Base-by-base conservation (phyloP, 305 asterid genomes). In the Ilex paraguariensis region DNA sequence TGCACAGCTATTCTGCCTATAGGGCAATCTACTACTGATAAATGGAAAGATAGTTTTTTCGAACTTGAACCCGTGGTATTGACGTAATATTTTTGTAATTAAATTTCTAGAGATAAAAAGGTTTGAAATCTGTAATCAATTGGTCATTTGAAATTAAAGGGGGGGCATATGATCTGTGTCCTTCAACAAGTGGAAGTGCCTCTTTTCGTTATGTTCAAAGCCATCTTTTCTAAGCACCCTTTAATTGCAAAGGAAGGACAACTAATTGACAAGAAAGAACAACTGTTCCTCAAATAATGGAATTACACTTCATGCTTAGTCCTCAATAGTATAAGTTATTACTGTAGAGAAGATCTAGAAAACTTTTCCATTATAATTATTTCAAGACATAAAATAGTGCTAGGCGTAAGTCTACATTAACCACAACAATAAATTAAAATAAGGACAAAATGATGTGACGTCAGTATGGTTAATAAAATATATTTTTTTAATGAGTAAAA, bases 241-340 rank as follows among this genome's bases (percentile, higher is more conserved):
- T 44, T 31, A 59, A 61, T 48, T 62, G 63, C 60, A 5, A 63
- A 62, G 69, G 59, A 36, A 51, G 76, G 81, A 80, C 81, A 82
- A 79, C 67, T 73, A 73, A 62, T 83, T 86, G 88, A 84, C 73
- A 74, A 74, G 91, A 76, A 64, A 76, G 64, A 64, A 53, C 60
- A 68, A 67, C 68, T 13, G 75, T 75, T 65, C 45, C 60, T 46
- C 54, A 64, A 69, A 65, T 72, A 71, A 71, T 75, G 75, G 54
- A 63, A 72, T 72, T 58, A 58, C 60, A 46, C 71, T 63, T 65
- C 42, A 73, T 67, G 73, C 56, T 62, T 65, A 70, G 53, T 65
- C 76, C 52, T 60, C 13, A 49, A 3, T 62, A 52, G 57, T 69
- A 70, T 56, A 62, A 59, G 40, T 61, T 46, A 49, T 60, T 65